A percentile compares a stretch with the other conserved stretches of the same genome.
Conservation (phyloP, 805 yeast species). For the Saturnispora saitoi region DNA sequence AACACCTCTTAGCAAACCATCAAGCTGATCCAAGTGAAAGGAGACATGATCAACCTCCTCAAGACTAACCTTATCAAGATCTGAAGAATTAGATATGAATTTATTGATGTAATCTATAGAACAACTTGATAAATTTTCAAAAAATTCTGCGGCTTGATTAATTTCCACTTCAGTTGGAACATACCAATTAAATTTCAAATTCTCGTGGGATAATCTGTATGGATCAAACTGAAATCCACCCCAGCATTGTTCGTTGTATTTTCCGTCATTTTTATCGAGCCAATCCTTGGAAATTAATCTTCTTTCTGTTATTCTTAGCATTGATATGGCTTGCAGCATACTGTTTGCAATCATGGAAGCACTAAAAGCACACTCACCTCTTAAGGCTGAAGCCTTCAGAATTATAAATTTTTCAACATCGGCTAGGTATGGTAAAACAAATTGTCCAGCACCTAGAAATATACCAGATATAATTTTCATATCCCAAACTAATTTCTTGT, state of each 20-base stretch:
- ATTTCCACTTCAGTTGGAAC: slow-evolving; percentile 51
- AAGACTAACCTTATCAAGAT: slow-evolving; percentile 20
- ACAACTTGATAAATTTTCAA: slow-evolving; percentile 38
- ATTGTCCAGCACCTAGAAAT: slow-evolving; percentile 55
- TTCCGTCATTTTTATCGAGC: slow-evolving; percentile 27
- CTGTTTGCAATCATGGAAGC: slow-evolving; percentile 55
- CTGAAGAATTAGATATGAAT: slow-evolving; percentile 44
- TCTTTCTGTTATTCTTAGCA: slow-evolving; percentile 49
- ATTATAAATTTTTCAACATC: slow-evolving; percentile 44
- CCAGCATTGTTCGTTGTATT: slow-evolving; percentile 50
- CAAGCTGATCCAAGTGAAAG: slow-evolving; percentile 20
- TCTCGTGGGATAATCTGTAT: slow-evolving; percentile 38
- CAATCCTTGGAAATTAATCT: slow-evolving; percentile 44
- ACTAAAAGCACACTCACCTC: slow-evolving; percentile 56
- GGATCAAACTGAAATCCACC: slow-evolving; percentile 62
- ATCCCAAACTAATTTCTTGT: slow-evolving; percentile 66
- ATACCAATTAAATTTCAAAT: slow-evolving; percentile 66
- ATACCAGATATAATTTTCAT: slow-evolving; percentile 62
- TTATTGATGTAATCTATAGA: slow-evolving; percentile 45
- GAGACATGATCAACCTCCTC: slow-evolving; percentile 20
- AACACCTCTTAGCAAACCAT: slow-evolving; percentile 48
- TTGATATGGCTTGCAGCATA: slow-evolving; percentile 52
- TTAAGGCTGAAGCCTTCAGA: slow-evolving; percentile 31
- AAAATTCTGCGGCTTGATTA: slow-evolving; percentile 50
- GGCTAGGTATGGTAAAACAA: slow-evolving; percentile 34